Conservation (phyloP, 305 asterid genomes). For the Fraxinus xanthoxyloides region DNA sequence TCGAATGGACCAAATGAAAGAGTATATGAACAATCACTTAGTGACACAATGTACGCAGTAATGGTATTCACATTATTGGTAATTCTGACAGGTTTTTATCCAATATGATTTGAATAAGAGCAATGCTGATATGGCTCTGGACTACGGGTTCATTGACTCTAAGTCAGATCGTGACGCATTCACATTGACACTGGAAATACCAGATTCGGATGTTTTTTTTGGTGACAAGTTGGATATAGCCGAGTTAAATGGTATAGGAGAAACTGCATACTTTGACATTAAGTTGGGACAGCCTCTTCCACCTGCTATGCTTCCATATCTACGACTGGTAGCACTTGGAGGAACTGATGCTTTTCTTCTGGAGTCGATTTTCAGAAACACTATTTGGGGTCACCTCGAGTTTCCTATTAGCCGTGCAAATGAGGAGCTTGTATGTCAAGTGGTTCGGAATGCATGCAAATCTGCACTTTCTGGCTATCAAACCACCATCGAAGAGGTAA, state of each 20-base stretch:
- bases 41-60: not conserved
- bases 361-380: conserved; percentile 75
- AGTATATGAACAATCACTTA: not conserved
- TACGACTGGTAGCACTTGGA: conserved; percentile 69
- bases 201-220: conserved; percentile 61
- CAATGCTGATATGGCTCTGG: conserved; percentile 92
- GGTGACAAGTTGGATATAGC: conserved; percentile 86
- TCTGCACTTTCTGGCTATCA: conserved; percentile 74
- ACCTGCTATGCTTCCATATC: conserved; percentile 63
- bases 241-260: conserved; percentile 67
- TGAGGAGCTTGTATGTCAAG: conserved; percentile 82
- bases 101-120: conserved; percentile 89
- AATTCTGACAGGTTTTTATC: conserved; percentile 60
- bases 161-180: conserved; percentile 64
- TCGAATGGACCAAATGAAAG: not conserved
- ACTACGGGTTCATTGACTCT: conserved; percentile 80
- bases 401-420: conserved; percentile 76
- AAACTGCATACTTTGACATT: conserved; percentile 71
- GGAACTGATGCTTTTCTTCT: conserved; percentile 86
- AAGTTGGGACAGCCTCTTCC: conserved; percentile 76
- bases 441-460: conserved; percentile 62
- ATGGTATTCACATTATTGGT: not conserved
- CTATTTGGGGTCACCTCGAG: conserved; percentile 71
- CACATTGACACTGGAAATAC: conserved; percentile 74
- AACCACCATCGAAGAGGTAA: conserved; percentile 89